phyloP scores from a whole-genome alignment of 805 yeast species.

The Diddensiella transvaalensis region DNA sequence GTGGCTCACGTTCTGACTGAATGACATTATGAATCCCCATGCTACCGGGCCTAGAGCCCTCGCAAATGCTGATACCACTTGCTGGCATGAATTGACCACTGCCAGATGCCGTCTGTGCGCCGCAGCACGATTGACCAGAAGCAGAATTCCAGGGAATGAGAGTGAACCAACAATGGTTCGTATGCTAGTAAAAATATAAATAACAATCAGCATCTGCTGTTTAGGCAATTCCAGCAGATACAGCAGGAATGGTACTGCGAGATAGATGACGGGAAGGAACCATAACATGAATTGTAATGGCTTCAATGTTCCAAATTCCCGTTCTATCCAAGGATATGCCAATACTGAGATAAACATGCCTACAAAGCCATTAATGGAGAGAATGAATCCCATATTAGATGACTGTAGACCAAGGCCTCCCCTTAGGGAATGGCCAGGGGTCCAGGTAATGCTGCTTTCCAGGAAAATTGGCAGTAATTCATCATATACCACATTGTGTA shows the following conservation, averaged over 20 bases:
- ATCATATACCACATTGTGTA: constrained; percentile 47
- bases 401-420: constrained; percentile 54
- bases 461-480: constrained; percentile 56
- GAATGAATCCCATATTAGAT: constrained; percentile 46
- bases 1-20: constrained; percentile 29
- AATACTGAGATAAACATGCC: constrained; percentile 50
- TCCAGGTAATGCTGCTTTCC: constrained; percentile 32
- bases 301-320: constrained; percentile 43
- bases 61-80: constrained; percentile 52
- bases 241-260: constrained; percentile 46
- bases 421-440: constrained; percentile 8
- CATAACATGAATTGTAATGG: constrained; percentile 42
- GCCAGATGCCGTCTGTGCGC: constrained; percentile 51
- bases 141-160: constrained; percentile 50
- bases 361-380: constrained; percentile 51
- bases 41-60: constrained; percentile 54
- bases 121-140: constrained; percentile 53
- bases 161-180: constrained; percentile 44
- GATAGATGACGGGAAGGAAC: constrained; percentile 45
- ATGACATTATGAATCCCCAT: constrained; percentile 49
- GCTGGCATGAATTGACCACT: constrained; percentile 54
- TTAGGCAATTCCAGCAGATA: constrained; percentile 36
- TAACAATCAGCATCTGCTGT: constrained; percentile 19
- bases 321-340: constrained; percentile 50
- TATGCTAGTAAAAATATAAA: constrained; percentile 29